These are phyloP conservation scores for Aspergillus hiratsukae DNA, from an alignment of 2,329 filamentous ascomycete species.

Conservation along the genomic window DNA sequence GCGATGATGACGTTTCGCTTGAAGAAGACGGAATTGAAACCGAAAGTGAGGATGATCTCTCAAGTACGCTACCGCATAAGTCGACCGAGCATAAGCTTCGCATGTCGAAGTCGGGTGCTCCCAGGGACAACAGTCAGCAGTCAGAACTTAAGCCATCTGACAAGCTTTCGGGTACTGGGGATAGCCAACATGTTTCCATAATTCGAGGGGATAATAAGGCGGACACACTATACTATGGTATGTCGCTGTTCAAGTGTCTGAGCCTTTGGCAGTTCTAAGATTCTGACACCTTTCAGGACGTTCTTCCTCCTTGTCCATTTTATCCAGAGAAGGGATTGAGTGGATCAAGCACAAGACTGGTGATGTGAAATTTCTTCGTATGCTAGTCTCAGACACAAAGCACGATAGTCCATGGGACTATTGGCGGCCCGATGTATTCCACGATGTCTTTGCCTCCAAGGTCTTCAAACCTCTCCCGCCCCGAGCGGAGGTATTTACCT, in stretches of 20 bases:
- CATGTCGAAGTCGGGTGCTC: neutral
- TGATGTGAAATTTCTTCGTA: constrained; percentile 81
- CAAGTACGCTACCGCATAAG: constrained; percentile 31
- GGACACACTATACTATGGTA: constrained; percentile 77
- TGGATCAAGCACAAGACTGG: constrained; percentile 97
- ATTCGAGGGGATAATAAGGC: constrained; percentile 83
- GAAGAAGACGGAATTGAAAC: constrained; percentile 11
- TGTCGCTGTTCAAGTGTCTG: neutral
- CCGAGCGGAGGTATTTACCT: constrained; percentile 76
- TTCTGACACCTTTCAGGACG: constrained; percentile 56
- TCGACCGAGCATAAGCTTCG: neutral
- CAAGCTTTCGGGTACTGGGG: constrained; percentile 37
- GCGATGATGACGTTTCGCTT: constrained; percentile 17
- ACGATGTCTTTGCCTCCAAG: constrained; percentile 77
- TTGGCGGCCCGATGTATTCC: constrained; percentile 95
- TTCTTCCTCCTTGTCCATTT: constrained; percentile 91
- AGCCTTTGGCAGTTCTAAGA: neutral
- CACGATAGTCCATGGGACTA: constrained; percentile 87
- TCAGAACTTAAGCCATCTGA: constrained; percentile 6
- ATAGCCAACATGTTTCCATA: constrained; percentile 64
- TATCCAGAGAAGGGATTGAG: constrained; percentile 90
- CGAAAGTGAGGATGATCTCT: constrained; percentile 39
- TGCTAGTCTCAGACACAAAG: constrained; percentile 75
- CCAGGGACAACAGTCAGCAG: constrained; percentile 18
- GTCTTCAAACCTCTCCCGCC: constrained; percentile 76